These are phyloP conservation scores for Curvularia lunata DNA, from an alignment of 2,329 filamentous ascomycete species.

Conservation along the genomic window DNA sequence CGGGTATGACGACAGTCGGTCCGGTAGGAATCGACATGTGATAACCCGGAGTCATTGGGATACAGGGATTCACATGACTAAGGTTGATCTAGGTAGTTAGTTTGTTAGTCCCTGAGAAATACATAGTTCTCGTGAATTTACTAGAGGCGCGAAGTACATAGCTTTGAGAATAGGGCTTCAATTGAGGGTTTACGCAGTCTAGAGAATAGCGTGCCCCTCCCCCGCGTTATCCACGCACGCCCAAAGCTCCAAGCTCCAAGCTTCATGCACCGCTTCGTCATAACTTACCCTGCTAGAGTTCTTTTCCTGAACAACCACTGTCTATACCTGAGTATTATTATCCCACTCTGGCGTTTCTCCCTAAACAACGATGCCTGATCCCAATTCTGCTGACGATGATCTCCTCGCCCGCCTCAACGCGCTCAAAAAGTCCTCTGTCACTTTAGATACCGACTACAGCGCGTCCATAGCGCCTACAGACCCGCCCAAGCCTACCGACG, in stretches of 20 bases:
- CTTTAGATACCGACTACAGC: slow-evolving; percentile 35
- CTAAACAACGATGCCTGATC: slow-evolving; percentile 20
- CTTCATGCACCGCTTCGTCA: slow-evolving; percentile 14
- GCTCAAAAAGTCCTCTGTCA: slow-evolving; percentile 53
- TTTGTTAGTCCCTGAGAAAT: not conserved
- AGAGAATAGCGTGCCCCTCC: slow-evolving; percentile 13
- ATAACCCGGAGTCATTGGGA: not conserved
- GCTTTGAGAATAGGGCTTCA: not conserved
- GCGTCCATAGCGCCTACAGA: slow-evolving; percentile 23
- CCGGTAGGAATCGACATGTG: not conserved
- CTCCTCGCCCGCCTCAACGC: slow-evolving; percentile 58
- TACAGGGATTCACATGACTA: not conserved
- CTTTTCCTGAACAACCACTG: not conserved
- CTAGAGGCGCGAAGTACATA: not conserved
- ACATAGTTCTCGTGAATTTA: not conserved
- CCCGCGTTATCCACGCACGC: slow-evolving; percentile 26
- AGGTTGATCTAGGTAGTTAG: too few species aligned
- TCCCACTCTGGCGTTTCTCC: not conserved
- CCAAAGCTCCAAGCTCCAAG: slow-evolving; percentile 16
- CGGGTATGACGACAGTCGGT: slow-evolving; percentile 33
- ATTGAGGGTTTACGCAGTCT: not conserved
- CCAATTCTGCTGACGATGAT: slow-evolving; percentile 44
- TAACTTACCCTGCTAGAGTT: not conserved
- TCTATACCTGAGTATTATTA: not conserved
- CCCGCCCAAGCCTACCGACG: slow-evolving; percentile 32